phyloP scores from a whole-genome alignment of 768 basidiomycete species.

The Macrolepiota albuminosa region DNA sequence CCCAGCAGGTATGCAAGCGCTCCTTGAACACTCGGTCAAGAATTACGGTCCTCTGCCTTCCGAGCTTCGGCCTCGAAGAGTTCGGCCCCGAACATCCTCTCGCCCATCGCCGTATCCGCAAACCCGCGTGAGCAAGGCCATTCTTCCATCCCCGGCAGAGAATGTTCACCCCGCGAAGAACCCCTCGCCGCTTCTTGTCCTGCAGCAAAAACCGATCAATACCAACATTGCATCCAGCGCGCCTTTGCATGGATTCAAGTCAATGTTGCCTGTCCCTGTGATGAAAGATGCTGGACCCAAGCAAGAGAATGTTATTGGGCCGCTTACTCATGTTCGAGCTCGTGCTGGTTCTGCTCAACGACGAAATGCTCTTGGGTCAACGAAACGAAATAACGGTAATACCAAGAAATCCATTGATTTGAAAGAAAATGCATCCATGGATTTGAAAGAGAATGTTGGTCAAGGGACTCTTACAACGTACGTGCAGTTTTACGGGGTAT shows the following conservation, averaged over 20 bases:
- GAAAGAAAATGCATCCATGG: conserved; percentile 51
- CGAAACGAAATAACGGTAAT: conserved; percentile 50
- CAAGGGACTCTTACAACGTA: conserved; percentile 50
- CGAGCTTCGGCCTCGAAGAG: conserved; percentile 57
- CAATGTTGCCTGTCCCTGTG: conserved; percentile 38
- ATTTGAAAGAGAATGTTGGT: conserved; percentile 52
- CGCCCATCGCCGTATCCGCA: conserved; percentile 71
- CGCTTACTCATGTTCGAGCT: conserved; percentile 38
- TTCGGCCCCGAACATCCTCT: conserved; percentile 65
- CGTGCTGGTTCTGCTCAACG: conserved; percentile 52
- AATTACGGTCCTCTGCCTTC: conserved; percentile 71
- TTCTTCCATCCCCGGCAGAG: conserved; percentile 37
- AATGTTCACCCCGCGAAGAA: conserved; percentile 20
- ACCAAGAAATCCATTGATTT: conserved; percentile 44
- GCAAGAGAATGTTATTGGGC: conserved; percentile 28
- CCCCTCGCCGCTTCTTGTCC: conserved; percentile 18
- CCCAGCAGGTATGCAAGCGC: conserved; percentile 62
- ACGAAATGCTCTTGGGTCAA: conserved; percentile 56
- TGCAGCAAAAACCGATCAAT: conserved; percentile 43
- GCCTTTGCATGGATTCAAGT: conserved; percentile 36
- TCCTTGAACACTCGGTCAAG: conserved; percentile 68
- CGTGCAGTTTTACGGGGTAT: conserved; percentile 23
- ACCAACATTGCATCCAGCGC: conserved; percentile 31
- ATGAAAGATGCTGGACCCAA: conserved; percentile 34
- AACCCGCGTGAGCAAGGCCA: conserved; percentile 37